Conservation (phyloP, 306 rosid species). For the Canavalia ensiformis region DNA sequence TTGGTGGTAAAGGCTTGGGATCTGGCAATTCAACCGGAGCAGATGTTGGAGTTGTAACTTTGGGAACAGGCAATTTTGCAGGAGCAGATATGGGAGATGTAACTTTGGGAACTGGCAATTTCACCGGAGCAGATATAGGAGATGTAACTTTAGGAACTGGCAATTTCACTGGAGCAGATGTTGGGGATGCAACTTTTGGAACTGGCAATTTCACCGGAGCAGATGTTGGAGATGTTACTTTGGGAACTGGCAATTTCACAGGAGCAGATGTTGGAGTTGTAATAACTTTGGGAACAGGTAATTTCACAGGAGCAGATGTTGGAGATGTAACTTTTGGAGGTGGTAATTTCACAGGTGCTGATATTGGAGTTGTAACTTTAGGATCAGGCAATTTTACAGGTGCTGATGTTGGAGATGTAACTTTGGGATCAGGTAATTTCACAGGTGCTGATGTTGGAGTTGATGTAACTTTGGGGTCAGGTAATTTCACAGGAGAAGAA, state of each 20-base stretch:
- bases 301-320: constrained; percentile 30
- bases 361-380: not conserved
- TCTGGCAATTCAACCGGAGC: constrained; percentile 36
- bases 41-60: not conserved
- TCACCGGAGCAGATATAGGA: constrained; percentile 19
- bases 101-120: constrained; percentile 11
- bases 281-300: not conserved
- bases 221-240: not conserved
- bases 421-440: not conserved
- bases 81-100: constrained; percentile 36
- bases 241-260: constrained; percentile 4
- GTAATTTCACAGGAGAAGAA: not conserved
- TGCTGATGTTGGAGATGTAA: not conserved
- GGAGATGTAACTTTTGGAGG: not conserved
- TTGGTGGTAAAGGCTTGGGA: constrained; percentile 35
- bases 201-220: constrained; percentile 10
- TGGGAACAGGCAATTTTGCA: constrained; percentile 11
- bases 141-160: constrained; percentile 16
- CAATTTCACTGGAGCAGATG: constrained; percentile 10
- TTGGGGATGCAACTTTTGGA: constrained; percentile 6
- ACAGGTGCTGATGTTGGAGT: not conserved
- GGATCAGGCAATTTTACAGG: constrained; percentile 17
- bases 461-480: not conserved
- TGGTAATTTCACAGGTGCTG: not conserved
- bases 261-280: not conserved